Percentiles rank a stretch among this genome's conserved stretches.
Conservation (phyloP, 164 flowering plant genomes). For the Houttuynia cordata region DNA sequence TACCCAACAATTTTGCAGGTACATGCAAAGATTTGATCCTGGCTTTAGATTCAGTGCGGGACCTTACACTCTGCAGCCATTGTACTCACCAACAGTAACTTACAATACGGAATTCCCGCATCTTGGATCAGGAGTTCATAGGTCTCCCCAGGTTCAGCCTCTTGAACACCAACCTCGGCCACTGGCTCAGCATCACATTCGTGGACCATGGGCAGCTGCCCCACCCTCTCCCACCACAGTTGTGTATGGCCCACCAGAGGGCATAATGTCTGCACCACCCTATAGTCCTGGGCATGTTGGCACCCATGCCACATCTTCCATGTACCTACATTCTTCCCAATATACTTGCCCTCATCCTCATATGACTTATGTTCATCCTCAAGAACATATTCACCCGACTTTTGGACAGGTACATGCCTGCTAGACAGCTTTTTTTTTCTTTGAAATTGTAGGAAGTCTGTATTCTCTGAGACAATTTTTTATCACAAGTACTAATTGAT, state of each 20-base stretch:
- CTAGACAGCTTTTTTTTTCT: neutral
- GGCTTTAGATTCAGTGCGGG: conserved; percentile 93
- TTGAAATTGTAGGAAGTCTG: neutral
- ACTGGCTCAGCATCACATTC: conserved; percentile 56
- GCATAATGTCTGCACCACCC: conserved; percentile 44
- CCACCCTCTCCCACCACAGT: conserved; percentile 45
- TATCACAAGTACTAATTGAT: no score
- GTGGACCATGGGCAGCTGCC: conserved; percentile 55
- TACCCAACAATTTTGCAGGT: conserved; percentile 29
- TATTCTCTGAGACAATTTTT: no score
- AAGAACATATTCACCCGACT: conserved; percentile 62
- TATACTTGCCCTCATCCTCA: conserved; percentile 74
- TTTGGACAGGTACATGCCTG: conserved; percentile 58
- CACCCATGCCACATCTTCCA: conserved; percentile 50
- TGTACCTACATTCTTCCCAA: conserved; percentile 69
- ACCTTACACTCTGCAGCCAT: conserved; percentile 71
- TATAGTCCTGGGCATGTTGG: conserved; percentile 64
- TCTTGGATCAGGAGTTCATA: conserved; percentile 62
- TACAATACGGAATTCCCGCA: conserved; percentile 97
- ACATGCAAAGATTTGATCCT: conserved; percentile 94
- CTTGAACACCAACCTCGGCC: conserved; percentile 49
- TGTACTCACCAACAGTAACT: conserved; percentile 79
- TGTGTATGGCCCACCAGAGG: conserved; percentile 69
- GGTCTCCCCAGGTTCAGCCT: conserved; percentile 50
- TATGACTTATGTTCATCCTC: conserved; percentile 65